phyloP scores from a whole-genome alignment of 805 yeast genomes.

The Nakazawaea siamensis region DNA sequence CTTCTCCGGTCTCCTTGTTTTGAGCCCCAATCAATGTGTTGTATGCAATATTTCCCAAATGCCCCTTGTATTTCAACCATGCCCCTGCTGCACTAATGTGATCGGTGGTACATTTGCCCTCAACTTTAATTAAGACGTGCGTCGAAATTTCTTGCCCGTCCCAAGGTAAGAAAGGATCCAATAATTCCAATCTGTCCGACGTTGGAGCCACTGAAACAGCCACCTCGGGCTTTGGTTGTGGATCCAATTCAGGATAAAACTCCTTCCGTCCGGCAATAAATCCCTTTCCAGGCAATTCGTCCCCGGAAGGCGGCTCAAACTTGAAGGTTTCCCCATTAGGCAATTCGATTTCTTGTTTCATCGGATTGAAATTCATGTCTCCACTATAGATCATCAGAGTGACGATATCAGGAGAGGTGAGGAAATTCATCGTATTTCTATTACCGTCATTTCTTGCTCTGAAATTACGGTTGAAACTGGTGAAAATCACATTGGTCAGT shows the following conservation, averaged over 20 bases:
- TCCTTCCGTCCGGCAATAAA: conserved; percentile 76
- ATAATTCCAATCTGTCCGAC: conserved; percentile 85
- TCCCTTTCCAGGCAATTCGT: conserved; percentile 83
- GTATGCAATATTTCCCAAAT: conserved; percentile 88
- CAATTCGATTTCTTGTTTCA: conserved; percentile 83
- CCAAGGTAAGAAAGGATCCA: conserved; percentile 88
- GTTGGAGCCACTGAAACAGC: conserved; percentile 56
- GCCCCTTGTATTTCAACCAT: conserved; percentile 98
- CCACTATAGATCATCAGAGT: conserved; percentile 96
- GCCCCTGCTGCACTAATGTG: conserved; percentile 98
- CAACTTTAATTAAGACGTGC: conserved; percentile 77
- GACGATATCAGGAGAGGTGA: conserved; percentile 94
- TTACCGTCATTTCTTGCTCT: conserved; percentile 97
- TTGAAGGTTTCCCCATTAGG: conserved; percentile 86
- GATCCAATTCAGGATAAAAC: conserved; percentile 49
- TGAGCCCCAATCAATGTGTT: conserved; percentile 96
- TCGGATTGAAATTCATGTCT: conserved; percentile 93
- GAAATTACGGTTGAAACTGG: conserved; percentile 97
- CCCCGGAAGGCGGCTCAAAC: conserved; percentile 82
- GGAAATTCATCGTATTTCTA: conserved; percentile 94
- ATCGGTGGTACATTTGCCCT: conserved; percentile 97
- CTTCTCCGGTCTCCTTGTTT: conserved; percentile 94
- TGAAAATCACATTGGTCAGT: conserved; percentile 92
- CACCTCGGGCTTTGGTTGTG: conserved; percentile 46
- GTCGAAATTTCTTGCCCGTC: conserved; percentile 74